Evolutionary conservation across 2,329 filamentous ascomycete genomes (phyloP).

Genomic region (Madurella mycetomatis): DNA sequence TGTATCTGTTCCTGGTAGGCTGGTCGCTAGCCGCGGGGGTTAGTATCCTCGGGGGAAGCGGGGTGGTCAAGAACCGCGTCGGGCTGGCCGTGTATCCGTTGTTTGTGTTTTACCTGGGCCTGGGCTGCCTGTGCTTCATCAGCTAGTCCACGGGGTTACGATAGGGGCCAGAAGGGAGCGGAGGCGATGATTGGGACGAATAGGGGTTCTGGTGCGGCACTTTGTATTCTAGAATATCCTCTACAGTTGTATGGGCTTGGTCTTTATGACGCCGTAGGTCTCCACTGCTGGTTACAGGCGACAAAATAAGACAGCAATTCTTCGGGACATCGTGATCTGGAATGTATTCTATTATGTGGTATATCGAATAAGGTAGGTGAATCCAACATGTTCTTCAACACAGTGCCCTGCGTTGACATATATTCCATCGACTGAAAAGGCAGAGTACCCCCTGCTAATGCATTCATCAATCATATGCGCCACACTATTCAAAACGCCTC

Average conservation of each 20-base stretch:
- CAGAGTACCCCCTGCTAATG: not conserved
- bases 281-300: too few species aligned
- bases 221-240: constrained; percentile 8
- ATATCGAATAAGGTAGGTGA: too few species aligned
- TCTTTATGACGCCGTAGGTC: too few species aligned
- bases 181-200: too few species aligned
- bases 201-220: not conserved
- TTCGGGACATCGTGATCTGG: too few species aligned
- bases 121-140: constrained; percentile 96
- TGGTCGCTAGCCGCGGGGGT: constrained; percentile 96
- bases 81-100: constrained; percentile 91
- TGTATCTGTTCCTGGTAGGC: constrained; percentile 80
- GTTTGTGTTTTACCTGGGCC: constrained; percentile 88
- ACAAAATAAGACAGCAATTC: too few species aligned
- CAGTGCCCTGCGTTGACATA: too few species aligned
- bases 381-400: too few species aligned
- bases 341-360: too few species aligned
- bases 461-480: not conserved
- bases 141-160: constrained; percentile 54
- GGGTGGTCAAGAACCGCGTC: constrained; percentile 91
- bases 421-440: too few species aligned
- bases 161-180: not conserved
- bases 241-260: not conserved
- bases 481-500: not conserved
- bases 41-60: constrained; percentile 91